Conservation (phyloP, 352 stramenopile genomes). For the Phytopythium vexans region DNA sequence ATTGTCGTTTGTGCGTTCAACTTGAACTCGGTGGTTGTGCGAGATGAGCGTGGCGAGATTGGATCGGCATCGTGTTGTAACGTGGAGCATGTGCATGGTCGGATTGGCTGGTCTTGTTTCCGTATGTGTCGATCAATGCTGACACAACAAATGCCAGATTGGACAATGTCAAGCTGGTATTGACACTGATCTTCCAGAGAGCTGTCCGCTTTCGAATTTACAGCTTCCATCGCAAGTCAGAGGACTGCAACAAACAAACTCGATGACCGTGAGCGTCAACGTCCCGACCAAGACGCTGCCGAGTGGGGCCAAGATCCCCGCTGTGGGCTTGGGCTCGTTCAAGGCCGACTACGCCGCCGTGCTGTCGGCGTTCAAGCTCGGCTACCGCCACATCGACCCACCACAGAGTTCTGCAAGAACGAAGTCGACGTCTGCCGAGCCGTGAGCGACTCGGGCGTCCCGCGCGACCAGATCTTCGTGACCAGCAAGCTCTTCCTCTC, state of each 20-base stretch:
- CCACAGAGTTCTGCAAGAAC: constrained; percentile 86
- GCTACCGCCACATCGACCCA: constrained; percentile 91
- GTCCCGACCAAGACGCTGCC: constrained; percentile 31
- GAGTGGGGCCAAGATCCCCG: constrained; percentile 44
- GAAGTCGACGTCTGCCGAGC: constrained; percentile 76
- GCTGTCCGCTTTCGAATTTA: constrained; percentile 15
- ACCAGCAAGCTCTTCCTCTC: constrained; percentile 74
- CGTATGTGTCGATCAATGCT: no score
- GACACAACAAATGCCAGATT: no score
- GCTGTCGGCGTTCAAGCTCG: constrained; percentile 48
- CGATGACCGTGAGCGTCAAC: constrained; percentile 7
- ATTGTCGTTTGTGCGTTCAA: no score
- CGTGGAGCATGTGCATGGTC: no score
- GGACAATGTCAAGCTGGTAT: no score
- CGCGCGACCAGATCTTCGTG: constrained; percentile 75
- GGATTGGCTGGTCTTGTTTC: no score
- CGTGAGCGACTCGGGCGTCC: constrained; percentile 64
- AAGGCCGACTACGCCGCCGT: constrained; percentile 54
- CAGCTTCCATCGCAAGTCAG: constrained; percentile 5
- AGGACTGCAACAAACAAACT: background rate
- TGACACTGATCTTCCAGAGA: no score
- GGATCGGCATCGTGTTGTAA: no score
- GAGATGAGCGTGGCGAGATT: no score
- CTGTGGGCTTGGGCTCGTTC: constrained; percentile 53
- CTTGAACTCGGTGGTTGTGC: no score